Percentiles rank a stretch among this genome's conserved stretches.
Conservation (phyloP, 305 asterid species). For the Fraxinus velutina region DNA sequence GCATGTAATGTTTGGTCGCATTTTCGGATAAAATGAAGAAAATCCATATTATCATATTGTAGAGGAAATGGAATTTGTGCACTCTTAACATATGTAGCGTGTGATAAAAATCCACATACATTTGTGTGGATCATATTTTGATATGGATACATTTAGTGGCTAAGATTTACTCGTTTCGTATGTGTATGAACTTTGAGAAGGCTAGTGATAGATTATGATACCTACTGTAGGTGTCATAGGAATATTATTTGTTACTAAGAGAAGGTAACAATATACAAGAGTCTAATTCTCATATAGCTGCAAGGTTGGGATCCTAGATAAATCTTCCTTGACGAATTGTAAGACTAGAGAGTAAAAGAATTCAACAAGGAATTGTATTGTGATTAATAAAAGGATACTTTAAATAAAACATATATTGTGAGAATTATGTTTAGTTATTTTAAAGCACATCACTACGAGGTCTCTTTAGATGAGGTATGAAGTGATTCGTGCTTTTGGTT, state of each 20-base stretch:
- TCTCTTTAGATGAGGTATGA: background rate
- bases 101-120: background rate
- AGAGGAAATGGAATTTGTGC: background rate
- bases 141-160: background rate
- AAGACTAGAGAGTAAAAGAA: background rate
- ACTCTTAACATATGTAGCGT: background rate
- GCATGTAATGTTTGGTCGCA: background rate
- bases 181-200: background rate
- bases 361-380: background rate
- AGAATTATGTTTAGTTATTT: background rate
- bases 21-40: background rate
- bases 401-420: background rate
- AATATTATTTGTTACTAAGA: too few relatives aligned
- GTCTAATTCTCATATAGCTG: background rate
- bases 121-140: background rate
- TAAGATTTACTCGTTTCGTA: background rate
- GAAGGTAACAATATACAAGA: too few relatives aligned
- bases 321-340: too few relatives aligned
- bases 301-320: background rate
- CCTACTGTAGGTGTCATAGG: background rate
- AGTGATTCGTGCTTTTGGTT: background rate
- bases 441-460: background rate
- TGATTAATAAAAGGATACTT: background rate
- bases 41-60: background rate
- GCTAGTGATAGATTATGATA: background rate